These are phyloP conservation scores for Irpex sp. DNA, from an alignment of 1,284 basidiomycete genomes.

Conservation along the genomic window DNA sequence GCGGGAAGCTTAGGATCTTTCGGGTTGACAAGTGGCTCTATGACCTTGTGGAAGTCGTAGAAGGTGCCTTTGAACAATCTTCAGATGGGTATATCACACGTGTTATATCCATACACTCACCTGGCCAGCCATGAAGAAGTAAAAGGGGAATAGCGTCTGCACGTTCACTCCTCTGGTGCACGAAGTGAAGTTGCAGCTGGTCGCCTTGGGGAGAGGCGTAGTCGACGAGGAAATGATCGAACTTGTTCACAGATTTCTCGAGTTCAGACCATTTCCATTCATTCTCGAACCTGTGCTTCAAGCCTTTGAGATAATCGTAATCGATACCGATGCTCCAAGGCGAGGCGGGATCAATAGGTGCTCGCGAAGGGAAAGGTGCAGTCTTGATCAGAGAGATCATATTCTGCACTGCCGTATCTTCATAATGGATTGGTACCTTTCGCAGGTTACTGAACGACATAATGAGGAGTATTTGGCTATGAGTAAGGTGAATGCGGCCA, in stretches of 20 bases:
- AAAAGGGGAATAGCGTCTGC: slow-evolving; percentile 22
- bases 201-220: slow-evolving; percentile 13
- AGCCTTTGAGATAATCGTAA: not conserved
- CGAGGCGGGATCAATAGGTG: not conserved
- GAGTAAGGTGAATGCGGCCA: not conserved
- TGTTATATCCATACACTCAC: slow-evolving; percentile 7
- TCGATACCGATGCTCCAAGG: not conserved
- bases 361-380: not conserved
- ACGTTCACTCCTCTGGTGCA: slow-evolving; percentile 18
- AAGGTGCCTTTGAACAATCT: slow-evolving; percentile 15
- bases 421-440: not conserved
- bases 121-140: slow-evolving; percentile 24
- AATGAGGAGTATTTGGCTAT: not conserved
- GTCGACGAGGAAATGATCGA: slow-evolving; percentile 17
- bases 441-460: slow-evolving; percentile 2
- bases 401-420: not conserved
- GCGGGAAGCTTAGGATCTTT: slow-evolving; percentile 18
- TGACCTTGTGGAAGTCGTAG: slow-evolving; percentile 23
- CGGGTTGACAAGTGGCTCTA: slow-evolving; percentile 18
- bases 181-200: slow-evolving; percentile 20
- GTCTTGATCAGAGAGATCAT: slow-evolving; percentile 4
- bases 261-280: slow-evolving; percentile 20
- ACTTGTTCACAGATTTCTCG: slow-evolving; percentile 20
- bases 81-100: not conserved
- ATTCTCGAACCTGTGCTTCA: not conserved